Evolutionary conservation across 306 rosid species (phyloP).

Genomic region (Astragalus membranaceus): DNA sequence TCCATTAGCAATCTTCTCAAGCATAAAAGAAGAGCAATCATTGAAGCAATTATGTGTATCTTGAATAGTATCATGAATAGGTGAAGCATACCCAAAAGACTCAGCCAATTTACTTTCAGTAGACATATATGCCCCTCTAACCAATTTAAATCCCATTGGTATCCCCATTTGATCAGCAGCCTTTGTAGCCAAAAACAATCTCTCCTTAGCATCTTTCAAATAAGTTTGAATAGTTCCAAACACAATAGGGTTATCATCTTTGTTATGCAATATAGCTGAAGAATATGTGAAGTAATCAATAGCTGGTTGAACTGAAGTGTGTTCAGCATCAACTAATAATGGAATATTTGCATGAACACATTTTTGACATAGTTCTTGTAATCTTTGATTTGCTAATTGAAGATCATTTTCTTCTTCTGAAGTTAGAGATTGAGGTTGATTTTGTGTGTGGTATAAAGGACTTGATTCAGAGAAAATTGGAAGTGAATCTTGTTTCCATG

Average conservation of each 20-base stretch:
- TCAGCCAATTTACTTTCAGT: slow-evolving; percentile 53
- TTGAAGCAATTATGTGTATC: slow-evolving; percentile 76
- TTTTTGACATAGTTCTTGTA: slow-evolving; percentile 44
- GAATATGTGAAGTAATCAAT: slow-evolving; percentile 87
- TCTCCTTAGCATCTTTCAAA: slow-evolving; percentile 72
- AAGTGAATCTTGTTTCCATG: slow-evolving; percentile 69
- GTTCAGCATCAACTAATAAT: slow-evolving; percentile 71
- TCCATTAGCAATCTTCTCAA: slow-evolving; percentile 55
- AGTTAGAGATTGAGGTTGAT: slow-evolving; percentile 48
- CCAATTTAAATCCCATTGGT: slow-evolving; percentile 75
- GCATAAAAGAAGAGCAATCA: slow-evolving; percentile 52
- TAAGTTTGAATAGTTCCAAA: slow-evolving; percentile 79
- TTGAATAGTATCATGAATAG: slow-evolving; percentile 56
- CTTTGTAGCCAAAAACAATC: slow-evolving; percentile 37
- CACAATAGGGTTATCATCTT: slow-evolving; percentile 42
- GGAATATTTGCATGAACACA: slow-evolving; percentile 53
- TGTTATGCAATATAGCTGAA: slow-evolving; percentile 53
- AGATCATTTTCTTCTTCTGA: slow-evolving; percentile 62
- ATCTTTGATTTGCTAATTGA: slow-evolving; percentile 45
- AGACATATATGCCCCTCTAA: slow-evolving; percentile 94
- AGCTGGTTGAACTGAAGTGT: slow-evolving; percentile 76
- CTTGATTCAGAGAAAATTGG: slow-evolving; percentile 68
- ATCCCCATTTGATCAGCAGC: slow-evolving; percentile 55
- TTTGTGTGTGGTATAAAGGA: slow-evolving; percentile 69
- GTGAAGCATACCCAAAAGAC: slow-evolving; percentile 53